Conservation (phyloP, 2,329 filamentous ascomycete genomes). For the Polychaeton citri region DNA sequence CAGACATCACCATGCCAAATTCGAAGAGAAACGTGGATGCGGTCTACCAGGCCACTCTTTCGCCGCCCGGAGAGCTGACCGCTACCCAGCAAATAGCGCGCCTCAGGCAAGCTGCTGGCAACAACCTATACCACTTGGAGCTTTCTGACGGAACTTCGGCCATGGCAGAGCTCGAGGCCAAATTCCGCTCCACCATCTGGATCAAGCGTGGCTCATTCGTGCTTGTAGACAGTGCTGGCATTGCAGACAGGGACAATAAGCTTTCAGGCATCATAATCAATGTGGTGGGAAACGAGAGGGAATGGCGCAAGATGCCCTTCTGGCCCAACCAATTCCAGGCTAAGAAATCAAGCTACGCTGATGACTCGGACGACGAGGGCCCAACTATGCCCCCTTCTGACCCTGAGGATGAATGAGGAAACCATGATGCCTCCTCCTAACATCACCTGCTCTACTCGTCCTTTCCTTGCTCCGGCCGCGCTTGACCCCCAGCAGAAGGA, state of each 20-base stretch:
- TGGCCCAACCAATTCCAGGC: constrained; percentile 43
- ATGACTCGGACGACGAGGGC: constrained; percentile 53
- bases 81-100: constrained; percentile 54
- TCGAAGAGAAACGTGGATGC: constrained; percentile 67
- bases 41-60: constrained; percentile 58
- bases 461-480: neutral
- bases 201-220: constrained; percentile 83
- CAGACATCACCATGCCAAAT: constrained; percentile 52
- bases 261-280: constrained; percentile 84
- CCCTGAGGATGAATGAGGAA: neutral
- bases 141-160: constrained; percentile 53
- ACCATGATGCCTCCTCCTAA: no score
- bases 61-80: constrained; percentile 41
- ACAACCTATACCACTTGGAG: constrained; percentile 73
- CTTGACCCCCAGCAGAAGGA: no score
- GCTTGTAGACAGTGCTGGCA: constrained; percentile 57
- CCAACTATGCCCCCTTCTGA: constrained; percentile 22
- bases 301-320: constrained; percentile 78
- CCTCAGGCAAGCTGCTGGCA: constrained; percentile 71
- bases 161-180: constrained; percentile 67
- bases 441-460: neutral
- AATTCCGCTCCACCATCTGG: constrained; percentile 87
- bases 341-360: constrained; percentile 45
- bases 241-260: constrained; percentile 58
- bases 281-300: constrained; percentile 79